Percentiles rank a stretch among this genome's conserved stretches.
These are phyloP conservation scores for Mucor racemosus DNA, from an alignment of 371 early-diverging fungal genomes.

Conservation along the genomic window DNA sequence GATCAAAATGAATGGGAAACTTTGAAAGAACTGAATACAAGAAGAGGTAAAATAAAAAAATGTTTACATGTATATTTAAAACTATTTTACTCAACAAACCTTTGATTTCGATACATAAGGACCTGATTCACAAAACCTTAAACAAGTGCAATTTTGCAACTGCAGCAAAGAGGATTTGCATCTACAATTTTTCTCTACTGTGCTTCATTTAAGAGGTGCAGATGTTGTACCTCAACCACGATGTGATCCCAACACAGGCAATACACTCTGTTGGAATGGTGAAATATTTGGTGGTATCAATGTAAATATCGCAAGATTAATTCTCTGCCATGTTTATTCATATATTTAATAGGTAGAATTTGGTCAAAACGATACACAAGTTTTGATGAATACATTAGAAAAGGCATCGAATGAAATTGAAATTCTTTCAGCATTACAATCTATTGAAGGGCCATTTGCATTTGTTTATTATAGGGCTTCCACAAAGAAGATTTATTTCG, in stretches of 20 bases:
- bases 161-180: neutral
- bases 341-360: slow-evolving; percentile 27
- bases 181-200: slow-evolving; percentile 68
- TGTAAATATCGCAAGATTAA: slow-evolving; percentile 30
- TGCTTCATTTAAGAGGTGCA: slow-evolving; percentile 81
- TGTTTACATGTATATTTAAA: neutral
- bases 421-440: slow-evolving; percentile 50
- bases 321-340: neutral
- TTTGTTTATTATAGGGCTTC: slow-evolving; percentile 69
- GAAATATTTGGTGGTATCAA: slow-evolving; percentile 79
- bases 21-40: slow-evolving; percentile 48
- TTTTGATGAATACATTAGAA: slow-evolving; percentile 53
- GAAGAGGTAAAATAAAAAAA: slow-evolving; percentile 43
- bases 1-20: slow-evolving; percentile 39
- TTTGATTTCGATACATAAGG: slow-evolving; percentile 27
- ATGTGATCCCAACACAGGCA: slow-evolving; percentile 39
- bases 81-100: too few species aligned
- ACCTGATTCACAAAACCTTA: slow-evolving; percentile 49
- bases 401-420: slow-evolving; percentile 13
- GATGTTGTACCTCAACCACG: slow-evolving; percentile 73
- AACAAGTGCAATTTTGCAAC: slow-evolving; percentile 8
- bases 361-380: slow-evolving; percentile 61
- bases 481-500: slow-evolving; percentile 70
- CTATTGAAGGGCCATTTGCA: slow-evolving; percentile 80
- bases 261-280: slow-evolving; percentile 83